Evolutionary conservation across 2,329 filamentous ascomycete species (phyloP).

Genomic region (Trichoderma polysporum): DNA sequence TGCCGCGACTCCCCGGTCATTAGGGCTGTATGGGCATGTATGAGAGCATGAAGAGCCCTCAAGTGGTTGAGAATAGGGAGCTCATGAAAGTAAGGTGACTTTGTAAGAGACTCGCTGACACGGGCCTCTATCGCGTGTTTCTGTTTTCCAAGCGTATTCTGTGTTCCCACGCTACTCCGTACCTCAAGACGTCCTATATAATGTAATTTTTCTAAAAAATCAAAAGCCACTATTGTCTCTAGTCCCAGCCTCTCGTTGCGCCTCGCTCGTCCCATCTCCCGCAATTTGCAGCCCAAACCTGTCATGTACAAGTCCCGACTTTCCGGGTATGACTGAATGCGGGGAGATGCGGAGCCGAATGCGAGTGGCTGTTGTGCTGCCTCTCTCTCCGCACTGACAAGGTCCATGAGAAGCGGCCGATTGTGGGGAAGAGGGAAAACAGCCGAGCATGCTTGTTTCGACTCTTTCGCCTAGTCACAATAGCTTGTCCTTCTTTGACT

Average conservation of each 20-base stretch:
- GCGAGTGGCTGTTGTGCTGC: neutral
- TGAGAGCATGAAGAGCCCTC: neutral
- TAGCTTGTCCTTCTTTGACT: neutral
- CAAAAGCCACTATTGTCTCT: neutral
- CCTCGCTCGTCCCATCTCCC: neutral
- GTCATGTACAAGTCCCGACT: slow-evolving; percentile 5
- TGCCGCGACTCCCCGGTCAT: slow-evolving; percentile 18
- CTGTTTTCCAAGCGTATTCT: neutral
- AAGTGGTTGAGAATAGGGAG: neutral
- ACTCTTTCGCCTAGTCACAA: neutral
- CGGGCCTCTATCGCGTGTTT: neutral
- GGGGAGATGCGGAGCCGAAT: slow-evolving; percentile 22
- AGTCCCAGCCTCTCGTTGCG: neutral
- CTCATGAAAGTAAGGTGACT: neutral
- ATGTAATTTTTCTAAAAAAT: neutral
- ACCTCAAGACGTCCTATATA: neutral
- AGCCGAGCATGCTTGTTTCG: slow-evolving; percentile 10
- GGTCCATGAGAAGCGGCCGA: neutral
- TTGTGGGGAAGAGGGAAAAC: slow-evolving; percentile 16
- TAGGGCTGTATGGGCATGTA: neutral
- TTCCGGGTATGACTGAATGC: slow-evolving; percentile 10
- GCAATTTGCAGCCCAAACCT: neutral
- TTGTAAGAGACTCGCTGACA: neutral
- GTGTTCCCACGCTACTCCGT: neutral
- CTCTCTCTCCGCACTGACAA: slow-evolving; percentile 12